phyloP scores from a whole-genome alignment of 2,329 filamentous ascomycete species.

The Xenosphaeropsis pyriputrescens region DNA sequence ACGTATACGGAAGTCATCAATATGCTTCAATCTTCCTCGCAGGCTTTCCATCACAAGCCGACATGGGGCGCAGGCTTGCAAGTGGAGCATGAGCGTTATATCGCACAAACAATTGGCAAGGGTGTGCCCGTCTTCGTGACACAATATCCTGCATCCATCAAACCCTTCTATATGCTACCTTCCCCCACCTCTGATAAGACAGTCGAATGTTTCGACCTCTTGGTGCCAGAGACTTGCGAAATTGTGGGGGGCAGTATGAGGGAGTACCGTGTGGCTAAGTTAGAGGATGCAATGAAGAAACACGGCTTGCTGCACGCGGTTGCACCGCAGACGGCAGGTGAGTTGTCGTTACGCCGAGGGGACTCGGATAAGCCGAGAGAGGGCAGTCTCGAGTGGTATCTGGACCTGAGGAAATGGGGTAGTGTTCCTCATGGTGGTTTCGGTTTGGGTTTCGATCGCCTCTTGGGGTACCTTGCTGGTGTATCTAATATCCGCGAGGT shows the following conservation, averaged over 20 bases:
- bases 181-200: conserved; percentile 26
- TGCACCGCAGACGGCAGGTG: conserved; percentile 6
- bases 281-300: conserved; percentile 43
- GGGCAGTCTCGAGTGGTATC: conserved; percentile 50
- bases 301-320: conserved; percentile 29
- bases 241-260: conserved; percentile 57
- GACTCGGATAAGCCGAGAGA: not conserved
- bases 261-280: conserved; percentile 44
- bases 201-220: conserved; percentile 58
- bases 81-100: conserved; percentile 82
- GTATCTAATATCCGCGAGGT: conserved; percentile 52
- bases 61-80: conserved; percentile 63
- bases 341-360: conserved; percentile 3
- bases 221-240: conserved; percentile 55
- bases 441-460: conserved; percentile 56
- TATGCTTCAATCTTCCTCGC: conserved; percentile 43
- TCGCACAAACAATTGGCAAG: conserved; percentile 48
- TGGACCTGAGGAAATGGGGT: conserved; percentile 54
- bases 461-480: conserved; percentile 51
- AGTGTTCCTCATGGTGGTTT: conserved; percentile 61
- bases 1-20: conserved; percentile 70
- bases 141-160: conserved; percentile 75
- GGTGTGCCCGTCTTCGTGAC: conserved; percentile 74
- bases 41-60: conserved; percentile 52
- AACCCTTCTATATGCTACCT: conserved; percentile 81